Conservation (phyloP, 2,329 filamentous ascomycete genomes). For the Hansfordia pulvinata region DNA sequence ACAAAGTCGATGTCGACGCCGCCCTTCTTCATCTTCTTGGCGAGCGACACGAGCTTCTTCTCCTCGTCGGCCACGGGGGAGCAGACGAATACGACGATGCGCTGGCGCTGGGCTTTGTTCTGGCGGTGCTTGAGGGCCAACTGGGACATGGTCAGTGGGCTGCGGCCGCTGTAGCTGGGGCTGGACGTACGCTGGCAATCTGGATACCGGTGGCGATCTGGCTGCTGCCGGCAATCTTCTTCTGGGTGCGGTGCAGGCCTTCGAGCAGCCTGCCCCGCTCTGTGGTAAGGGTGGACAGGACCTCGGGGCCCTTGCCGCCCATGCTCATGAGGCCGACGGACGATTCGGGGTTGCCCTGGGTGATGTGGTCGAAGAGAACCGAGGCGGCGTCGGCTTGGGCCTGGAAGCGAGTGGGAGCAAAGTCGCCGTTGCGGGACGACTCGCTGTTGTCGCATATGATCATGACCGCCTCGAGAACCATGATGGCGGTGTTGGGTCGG, state of each 20-base stretch:
- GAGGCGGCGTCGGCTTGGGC: slow-evolving; percentile 91
- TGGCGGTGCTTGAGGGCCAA: slow-evolving; percentile 94
- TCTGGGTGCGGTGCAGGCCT: slow-evolving; percentile 75
- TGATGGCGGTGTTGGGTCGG: slow-evolving; percentile 39
- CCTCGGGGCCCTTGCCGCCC: slow-evolving; percentile 94
- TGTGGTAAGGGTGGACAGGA: slow-evolving; percentile 88
- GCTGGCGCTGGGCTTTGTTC: slow-evolving; percentile 92
- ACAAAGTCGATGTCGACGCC: slow-evolving; percentile 90
- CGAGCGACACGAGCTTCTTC: slow-evolving; percentile 75
- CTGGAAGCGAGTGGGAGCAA: slow-evolving; percentile 85
- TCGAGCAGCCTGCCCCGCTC: slow-evolving; percentile 94
- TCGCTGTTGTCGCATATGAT: slow-evolving; percentile 99
- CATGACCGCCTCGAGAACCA: slow-evolving; percentile 99
- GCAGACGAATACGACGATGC: slow-evolving; percentile 95
- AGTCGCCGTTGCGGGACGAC: slow-evolving; percentile 92
- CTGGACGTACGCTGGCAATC: slow-evolving; percentile 69
- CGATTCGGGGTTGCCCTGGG: slow-evolving; percentile 88
- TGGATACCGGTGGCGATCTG: slow-evolving; percentile 91
- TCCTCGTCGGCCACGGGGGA: slow-evolving; percentile 83
- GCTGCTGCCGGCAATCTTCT: slow-evolving; percentile 79
- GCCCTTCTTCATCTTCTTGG: slow-evolving; percentile 98
- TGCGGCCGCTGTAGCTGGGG: not conserved
- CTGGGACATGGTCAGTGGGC: slow-evolving; percentile 28
- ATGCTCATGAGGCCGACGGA: slow-evolving; percentile 98
- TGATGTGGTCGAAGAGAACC: slow-evolving; percentile 91